Evolutionary conservation across 164 flowering plant genomes (phyloP).

Genomic region (Houttuynia cordata): DNA sequence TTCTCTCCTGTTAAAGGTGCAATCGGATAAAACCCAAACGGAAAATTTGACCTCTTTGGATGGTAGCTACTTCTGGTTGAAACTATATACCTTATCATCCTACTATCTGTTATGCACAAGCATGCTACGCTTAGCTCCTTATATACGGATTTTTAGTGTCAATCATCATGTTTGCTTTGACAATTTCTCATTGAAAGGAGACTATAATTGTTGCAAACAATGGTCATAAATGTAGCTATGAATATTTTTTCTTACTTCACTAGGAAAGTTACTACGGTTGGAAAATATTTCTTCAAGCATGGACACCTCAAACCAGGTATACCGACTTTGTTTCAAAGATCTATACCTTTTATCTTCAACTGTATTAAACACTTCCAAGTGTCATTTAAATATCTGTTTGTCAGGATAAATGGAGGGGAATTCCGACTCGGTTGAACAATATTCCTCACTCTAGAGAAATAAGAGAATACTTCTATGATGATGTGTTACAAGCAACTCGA

Average conservation of each 20-base stretch:
- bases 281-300: slow-evolving; percentile 11
- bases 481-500: slow-evolving; percentile 71
- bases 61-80: slow-evolving; percentile 8
- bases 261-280: slow-evolving; percentile 28
- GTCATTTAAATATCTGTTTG: slow-evolving; percentile 8
- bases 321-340: not conserved
- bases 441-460: slow-evolving; percentile 96
- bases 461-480: slow-evolving; percentile 77
- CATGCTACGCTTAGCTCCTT: too few relatives aligned
- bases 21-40: slow-evolving; percentile 25
- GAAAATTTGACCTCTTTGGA: not conserved
- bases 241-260: slow-evolving; percentile 3
- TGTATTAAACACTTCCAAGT: not conserved
- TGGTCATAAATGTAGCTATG: not conserved
- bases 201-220: too few relatives aligned
- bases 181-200: too few relatives aligned
- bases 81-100: not conserved
- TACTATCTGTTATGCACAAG: not conserved
- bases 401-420: slow-evolving; percentile 89
- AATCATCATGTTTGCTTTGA: too few relatives aligned
- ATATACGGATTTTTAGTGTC: not conserved
- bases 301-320: slow-evolving; percentile 44
- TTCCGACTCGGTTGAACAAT: slow-evolving; percentile 89
- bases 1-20: slow-evolving; percentile 39
- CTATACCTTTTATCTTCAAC: not conserved